A percentile compares a stretch with the other conserved stretches of the same genome.
These are phyloP conservation scores for Cladorrhinum samala DNA, from an alignment of 495 filamentous ascomycete genomes.

Conservation along the genomic window DNA sequence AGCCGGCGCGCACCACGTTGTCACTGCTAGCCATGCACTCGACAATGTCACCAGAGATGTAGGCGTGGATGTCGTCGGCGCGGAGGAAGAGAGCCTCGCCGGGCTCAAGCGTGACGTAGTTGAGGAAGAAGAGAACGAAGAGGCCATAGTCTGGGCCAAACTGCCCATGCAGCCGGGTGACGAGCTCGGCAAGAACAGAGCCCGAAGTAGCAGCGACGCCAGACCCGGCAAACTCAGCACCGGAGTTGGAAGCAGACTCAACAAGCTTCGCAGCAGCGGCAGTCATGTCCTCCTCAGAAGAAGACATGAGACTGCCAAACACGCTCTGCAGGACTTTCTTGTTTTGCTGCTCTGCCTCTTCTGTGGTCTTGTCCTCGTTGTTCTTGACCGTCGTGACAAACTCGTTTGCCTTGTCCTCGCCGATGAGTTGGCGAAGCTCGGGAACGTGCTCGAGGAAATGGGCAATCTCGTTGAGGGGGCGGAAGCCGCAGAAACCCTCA, in stretches of 20 bases:
- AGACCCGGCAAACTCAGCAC: conserved; percentile 55
- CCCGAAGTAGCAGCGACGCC: conserved; percentile 56
- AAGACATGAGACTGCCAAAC: conserved; percentile 77
- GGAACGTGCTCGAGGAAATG: conserved; percentile 76
- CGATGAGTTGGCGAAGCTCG: conserved; percentile 69
- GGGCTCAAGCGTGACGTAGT: conserved; percentile 53
- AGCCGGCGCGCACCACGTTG: conserved; percentile 94
- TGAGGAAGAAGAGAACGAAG: conserved; percentile 43
- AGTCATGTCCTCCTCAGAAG: conserved; percentile 57
- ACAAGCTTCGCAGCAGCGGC: conserved; percentile 61
- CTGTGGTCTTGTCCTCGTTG: conserved; percentile 51
- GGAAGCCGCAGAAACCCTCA: conserved; percentile 92
- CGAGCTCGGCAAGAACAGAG: conserved; percentile 66
- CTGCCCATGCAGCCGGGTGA: conserved; percentile 61
- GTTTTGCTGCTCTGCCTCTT: conserved; percentile 50
- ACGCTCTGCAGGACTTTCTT: conserved; percentile 70
- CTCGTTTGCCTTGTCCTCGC: conserved; percentile 56
- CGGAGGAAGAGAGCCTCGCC: conserved; percentile 95
- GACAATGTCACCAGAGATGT: conserved; percentile 92
- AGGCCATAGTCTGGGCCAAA: conserved; percentile 42
- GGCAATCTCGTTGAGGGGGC: conserved; percentile 75
- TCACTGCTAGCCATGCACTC: conserved; percentile 98
- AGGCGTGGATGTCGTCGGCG: conserved; percentile 95
- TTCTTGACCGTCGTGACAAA: conserved; percentile 65
- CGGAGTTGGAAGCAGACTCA: conserved; percentile 58